These are phyloP conservation scores for Rehmannia glutinosa DNA, from an alignment of 257 asterid species.

Conservation along the genomic window DNA sequence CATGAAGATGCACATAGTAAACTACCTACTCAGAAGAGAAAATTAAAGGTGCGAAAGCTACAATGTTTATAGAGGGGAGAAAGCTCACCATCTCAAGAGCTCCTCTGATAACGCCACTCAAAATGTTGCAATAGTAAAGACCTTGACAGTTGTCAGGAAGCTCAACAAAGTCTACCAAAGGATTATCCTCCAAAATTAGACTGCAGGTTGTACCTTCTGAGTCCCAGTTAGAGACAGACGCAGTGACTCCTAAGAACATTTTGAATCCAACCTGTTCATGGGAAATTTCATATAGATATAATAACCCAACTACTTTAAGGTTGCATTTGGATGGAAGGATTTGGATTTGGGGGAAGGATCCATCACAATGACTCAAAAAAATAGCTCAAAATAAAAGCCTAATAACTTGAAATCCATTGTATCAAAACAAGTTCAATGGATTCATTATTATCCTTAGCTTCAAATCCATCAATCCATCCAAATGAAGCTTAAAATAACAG, in stretches of 20 bases:
- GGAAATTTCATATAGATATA: not conserved
- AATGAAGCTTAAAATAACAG: not conserved
- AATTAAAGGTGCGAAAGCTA: not conserved
- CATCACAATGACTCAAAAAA: too few species aligned
- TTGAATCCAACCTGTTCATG: constrained; percentile 76
- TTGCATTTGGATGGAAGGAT: too few species aligned
- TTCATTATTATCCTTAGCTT: too few species aligned
- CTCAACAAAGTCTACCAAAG: constrained; percentile 94
- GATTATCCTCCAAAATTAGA: constrained; percentile 89
- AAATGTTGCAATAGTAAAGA: constrained; percentile 81
- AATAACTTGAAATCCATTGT: too few species aligned
- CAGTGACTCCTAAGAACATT: constrained; percentile 88
- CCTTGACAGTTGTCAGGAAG: constrained; percentile 99
- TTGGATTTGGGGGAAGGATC: too few species aligned
- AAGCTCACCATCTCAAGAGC: constrained; percentile 93
- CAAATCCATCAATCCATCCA: too few species aligned
- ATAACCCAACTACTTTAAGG: too few species aligned
- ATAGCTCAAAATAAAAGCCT: too few species aligned
- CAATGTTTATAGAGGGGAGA: not conserved
- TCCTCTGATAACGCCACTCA: constrained; percentile 93
- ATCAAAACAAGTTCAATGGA: too few species aligned
- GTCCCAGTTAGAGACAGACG: constrained; percentile 82
- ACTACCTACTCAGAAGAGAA: not conserved
- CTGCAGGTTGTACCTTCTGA: constrained; percentile 95
- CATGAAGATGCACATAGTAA: too few species aligned